These are phyloP conservation scores for Boletus rubropictus DNA, from an alignment of 768 basidiomycete species.

Conservation along the genomic window DNA sequence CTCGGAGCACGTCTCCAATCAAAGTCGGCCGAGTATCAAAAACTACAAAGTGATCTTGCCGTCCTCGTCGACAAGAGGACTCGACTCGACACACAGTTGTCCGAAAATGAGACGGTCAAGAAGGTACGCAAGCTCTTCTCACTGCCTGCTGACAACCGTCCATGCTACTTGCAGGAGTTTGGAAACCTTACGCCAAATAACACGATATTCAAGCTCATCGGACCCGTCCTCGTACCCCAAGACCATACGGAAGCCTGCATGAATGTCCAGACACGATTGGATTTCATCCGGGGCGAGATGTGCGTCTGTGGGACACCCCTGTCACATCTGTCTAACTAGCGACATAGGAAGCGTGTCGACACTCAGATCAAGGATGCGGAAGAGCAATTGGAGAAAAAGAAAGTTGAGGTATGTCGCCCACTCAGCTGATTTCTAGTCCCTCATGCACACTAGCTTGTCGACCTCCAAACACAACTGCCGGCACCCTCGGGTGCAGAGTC, in stretches of 20 bases:
- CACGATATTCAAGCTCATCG: slow-evolving; percentile 84
- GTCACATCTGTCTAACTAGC: slow-evolving; percentile 5
- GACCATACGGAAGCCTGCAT: slow-evolving; percentile 80
- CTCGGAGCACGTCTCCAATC: slow-evolving; percentile 58
- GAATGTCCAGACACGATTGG: slow-evolving; percentile 85
- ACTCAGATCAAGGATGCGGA: slow-evolving; percentile 73
- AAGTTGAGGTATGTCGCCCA: slow-evolving; percentile 54
- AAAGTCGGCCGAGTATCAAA: slow-evolving; percentile 72
- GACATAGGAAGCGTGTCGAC: slow-evolving; percentile 71
- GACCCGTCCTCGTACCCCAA: slow-evolving; percentile 86
- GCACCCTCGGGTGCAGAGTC: slow-evolving; percentile 26
- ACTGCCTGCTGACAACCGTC: neutral
- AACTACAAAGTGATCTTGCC: slow-evolving; percentile 69
- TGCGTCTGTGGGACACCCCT: slow-evolving; percentile 31
- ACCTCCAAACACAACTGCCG: slow-evolving; percentile 56
- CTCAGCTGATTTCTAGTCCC: slow-evolving; percentile 3
- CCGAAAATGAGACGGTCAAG: slow-evolving; percentile 89
- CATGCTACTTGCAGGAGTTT: slow-evolving; percentile 62
- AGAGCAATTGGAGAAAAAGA: slow-evolving; percentile 74
- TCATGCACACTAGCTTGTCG: slow-evolving; percentile 47
- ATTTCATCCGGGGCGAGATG: slow-evolving; percentile 88
- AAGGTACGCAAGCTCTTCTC: slow-evolving; percentile 48
- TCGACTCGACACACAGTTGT: slow-evolving; percentile 81
- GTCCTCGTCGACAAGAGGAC: slow-evolving; percentile 75
- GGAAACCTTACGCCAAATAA: slow-evolving; percentile 65